Percentiles rank a stretch among this genome's conserved stretches.
Conservation (phyloP, 257 asterid genomes). For the Ophiorrhiza pumila region DNA sequence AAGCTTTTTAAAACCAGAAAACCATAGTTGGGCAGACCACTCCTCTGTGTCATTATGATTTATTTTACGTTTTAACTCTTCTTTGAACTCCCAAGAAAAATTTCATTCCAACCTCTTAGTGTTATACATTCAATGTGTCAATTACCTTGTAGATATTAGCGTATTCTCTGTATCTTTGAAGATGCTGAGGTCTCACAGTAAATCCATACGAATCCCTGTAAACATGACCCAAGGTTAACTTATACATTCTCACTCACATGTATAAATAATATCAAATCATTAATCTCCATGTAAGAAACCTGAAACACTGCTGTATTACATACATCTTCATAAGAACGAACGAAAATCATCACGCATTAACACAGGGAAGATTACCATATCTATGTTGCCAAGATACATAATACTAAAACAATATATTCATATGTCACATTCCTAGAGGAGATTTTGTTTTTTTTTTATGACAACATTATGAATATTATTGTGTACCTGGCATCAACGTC, state of each 20-base stretch:
- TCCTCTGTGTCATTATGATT: not conserved
- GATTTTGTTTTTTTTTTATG: not conserved
- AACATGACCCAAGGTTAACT: constrained; percentile 5
- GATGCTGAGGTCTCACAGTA: constrained; percentile 94
- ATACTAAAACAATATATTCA: too few species aligned
- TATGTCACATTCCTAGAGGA: too few species aligned
- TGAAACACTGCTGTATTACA: not conserved
- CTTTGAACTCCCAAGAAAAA: not conserved
- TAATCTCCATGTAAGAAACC: not conserved
- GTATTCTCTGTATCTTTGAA: constrained; percentile 67
- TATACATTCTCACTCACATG: not conserved
- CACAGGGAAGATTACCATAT: not conserved
- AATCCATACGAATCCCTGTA: constrained; percentile 97
- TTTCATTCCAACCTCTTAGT: too few species aligned
- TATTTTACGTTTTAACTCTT: too few species aligned
- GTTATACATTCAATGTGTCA: not conserved
- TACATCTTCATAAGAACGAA: not conserved
- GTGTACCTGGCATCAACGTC: constrained; percentile 85
- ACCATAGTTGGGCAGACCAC: not conserved
- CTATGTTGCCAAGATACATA: not conserved
- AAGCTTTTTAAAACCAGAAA: constrained; percentile 9
- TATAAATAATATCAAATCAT: not conserved
- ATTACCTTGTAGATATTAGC: constrained; percentile 77
- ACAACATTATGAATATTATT: too few species aligned
- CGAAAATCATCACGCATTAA: not conserved